Percentiles rank a stretch among this genome's conserved stretches.
These are phyloP conservation scores for Globisporangium camurandrum DNA, from an alignment of 352 stramenopile species.

Conservation along the genomic window DNA sequence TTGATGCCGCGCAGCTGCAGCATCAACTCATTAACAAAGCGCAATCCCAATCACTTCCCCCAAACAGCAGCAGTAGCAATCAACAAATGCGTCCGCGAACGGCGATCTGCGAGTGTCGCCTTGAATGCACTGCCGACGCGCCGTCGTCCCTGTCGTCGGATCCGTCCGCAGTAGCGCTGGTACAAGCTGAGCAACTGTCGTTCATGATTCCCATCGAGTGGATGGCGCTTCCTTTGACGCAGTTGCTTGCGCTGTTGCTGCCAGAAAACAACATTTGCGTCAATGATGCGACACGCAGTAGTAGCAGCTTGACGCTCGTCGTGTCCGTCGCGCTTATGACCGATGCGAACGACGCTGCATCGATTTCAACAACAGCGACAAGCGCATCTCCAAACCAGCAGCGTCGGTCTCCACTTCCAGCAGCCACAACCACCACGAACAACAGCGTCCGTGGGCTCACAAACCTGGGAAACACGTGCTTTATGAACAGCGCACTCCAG, in stretches of 20 bases:
- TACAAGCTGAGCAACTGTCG: background rate
- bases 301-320: conserved; percentile 2
- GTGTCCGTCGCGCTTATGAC: background rate
- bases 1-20: conserved; percentile 8
- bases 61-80: too few relatives aligned
- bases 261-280: background rate
- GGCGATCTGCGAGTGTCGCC: conserved; percentile 9
- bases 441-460: conserved; percentile 74
- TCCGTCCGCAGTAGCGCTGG: too few relatives aligned
- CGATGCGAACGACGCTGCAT: background rate
- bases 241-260: conserved; percentile 8
- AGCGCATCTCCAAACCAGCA: conserved; percentile 9
- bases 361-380: background rate
- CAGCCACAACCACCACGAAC: conserved; percentile 35
- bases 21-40: background rate
- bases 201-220: conserved; percentile 8
- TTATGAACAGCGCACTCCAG: conserved; percentile 78
- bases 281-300: background rate
- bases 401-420: conserved; percentile 6
- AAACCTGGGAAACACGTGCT: conserved; percentile 78
- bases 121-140: background rate
- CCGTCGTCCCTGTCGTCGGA: background rate
- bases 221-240: conserved; percentile 1
- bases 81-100: too few relatives aligned
- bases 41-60: background rate